Evolutionary conservation across 1,284 basidiomycete genomes (phyloP).

Genomic region (Wolfiporia cocos): DNA sequence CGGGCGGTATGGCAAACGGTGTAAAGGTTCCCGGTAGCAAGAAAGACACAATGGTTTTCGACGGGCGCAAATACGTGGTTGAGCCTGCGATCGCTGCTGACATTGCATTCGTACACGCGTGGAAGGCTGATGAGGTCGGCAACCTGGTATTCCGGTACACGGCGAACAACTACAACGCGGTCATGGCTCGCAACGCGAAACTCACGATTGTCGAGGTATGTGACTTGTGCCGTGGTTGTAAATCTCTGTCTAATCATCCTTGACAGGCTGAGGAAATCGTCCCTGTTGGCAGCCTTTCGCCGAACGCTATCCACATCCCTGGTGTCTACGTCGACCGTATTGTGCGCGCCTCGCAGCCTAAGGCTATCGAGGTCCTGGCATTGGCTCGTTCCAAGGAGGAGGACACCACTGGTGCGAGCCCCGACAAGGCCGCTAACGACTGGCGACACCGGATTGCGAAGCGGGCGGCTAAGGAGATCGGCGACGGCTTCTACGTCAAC

Average conservation of each 20-base stretch:
- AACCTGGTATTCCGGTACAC: constrained; percentile 82
- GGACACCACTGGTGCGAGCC: constrained; percentile 16
- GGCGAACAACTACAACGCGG: constrained; percentile 82
- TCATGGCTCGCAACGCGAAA: constrained; percentile 87
- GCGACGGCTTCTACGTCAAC: constrained; percentile 74
- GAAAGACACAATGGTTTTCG: constrained; percentile 76
- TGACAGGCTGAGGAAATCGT: constrained; percentile 85
- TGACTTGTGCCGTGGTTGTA: background rate
- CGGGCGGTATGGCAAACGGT: constrained; percentile 55
- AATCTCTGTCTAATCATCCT: background rate
- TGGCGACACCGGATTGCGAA: constrained; percentile 73
- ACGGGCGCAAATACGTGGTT: constrained; percentile 80
- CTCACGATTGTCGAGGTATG: constrained; percentile 83
- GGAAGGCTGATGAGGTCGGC: constrained; percentile 90
- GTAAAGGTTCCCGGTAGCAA: constrained; percentile 66
- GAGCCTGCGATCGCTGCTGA: constrained; percentile 86
- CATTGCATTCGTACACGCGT: constrained; percentile 86
- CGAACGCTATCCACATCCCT: constrained; percentile 82
- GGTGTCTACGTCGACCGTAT: constrained; percentile 87
- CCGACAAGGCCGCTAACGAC: constrained; percentile 42
- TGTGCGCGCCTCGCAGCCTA: constrained; percentile 70
- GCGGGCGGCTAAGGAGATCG: constrained; percentile 83
- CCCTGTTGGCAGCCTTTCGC: constrained; percentile 75
- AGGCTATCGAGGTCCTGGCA: constrained; percentile 74
- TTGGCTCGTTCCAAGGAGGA: constrained; percentile 36